Conservation (phyloP, 148 eudicot species). For the Fallopia convolvulus region DNA sequence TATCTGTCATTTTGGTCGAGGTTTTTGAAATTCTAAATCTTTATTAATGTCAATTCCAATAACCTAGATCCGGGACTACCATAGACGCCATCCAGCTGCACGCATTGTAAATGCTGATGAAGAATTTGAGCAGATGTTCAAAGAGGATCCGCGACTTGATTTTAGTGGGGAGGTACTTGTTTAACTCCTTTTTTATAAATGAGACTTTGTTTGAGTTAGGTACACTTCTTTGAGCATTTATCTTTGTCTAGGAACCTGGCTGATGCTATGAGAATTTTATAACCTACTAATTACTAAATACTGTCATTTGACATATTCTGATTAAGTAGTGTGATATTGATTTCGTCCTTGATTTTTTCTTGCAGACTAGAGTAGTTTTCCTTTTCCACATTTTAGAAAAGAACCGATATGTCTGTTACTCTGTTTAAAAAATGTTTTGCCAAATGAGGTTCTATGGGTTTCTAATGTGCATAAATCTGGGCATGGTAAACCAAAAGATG, state of each 20-base stretch:
- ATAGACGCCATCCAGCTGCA: conserved; percentile 87
- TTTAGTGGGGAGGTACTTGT: conserved; percentile 85
- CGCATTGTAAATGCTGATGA: conserved; percentile 66
- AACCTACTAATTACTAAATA: background rate
- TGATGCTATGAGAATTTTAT: background rate
- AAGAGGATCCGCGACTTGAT: conserved; percentile 81
- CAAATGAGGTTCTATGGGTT: too few relatives aligned
- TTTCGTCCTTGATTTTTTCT: background rate
- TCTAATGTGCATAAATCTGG: too few relatives aligned
- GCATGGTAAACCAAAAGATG: too few relatives aligned
- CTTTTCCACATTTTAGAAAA: background rate
- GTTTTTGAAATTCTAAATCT: background rate
- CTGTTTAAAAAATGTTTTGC: too few relatives aligned
- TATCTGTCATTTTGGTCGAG: background rate
- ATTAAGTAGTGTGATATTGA: background rate
- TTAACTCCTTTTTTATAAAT: background rate
- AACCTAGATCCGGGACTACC: conserved; percentile 91
- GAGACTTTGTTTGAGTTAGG: background rate
- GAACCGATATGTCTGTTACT: too few relatives aligned
- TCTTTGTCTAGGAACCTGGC: background rate
- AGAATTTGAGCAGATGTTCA: conserved; percentile 81
- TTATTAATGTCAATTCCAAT: background rate
- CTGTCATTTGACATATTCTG: background rate
- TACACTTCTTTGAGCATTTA: background rate
- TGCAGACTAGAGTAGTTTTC: background rate